Evolutionary conservation across 2,329 filamentous ascomycete species (phyloP).

Genomic region (Zalaria obscura): DNA sequence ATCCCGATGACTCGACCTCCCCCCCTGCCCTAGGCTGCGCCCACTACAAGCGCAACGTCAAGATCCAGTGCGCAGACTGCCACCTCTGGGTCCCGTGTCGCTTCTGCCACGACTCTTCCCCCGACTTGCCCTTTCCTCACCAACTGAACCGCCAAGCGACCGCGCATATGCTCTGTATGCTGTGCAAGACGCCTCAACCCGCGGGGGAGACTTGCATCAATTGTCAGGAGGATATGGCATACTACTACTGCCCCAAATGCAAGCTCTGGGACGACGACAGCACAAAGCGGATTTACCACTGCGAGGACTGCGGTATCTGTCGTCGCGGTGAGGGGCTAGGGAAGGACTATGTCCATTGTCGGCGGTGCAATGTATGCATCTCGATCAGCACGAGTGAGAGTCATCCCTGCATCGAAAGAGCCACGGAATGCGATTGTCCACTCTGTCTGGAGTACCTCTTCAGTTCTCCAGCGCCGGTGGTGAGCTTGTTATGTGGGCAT

Average conservation of each 20-base stretch:
- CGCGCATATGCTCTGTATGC: slow-evolving; percentile 94
- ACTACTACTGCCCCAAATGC: slow-evolving; percentile 88
- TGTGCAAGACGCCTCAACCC: slow-evolving; percentile 72
- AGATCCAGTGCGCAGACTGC: slow-evolving; percentile 84
- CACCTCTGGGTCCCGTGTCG: slow-evolving; percentile 88
- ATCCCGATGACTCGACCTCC: slow-evolving; percentile 25
- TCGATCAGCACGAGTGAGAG: slow-evolving; percentile 71
- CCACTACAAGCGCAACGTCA: slow-evolving; percentile 93
- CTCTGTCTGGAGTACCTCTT: slow-evolving; percentile 97
- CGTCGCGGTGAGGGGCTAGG: slow-evolving; percentile 79
- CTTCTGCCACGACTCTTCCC: slow-evolving; percentile 87
- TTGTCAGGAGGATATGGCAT: slow-evolving; percentile 65
- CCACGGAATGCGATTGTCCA: slow-evolving; percentile 89
- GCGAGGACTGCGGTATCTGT: slow-evolving; percentile 90
- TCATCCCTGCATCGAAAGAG: slow-evolving; percentile 88
- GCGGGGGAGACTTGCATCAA: slow-evolving; percentile 64
- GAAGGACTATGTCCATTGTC: slow-evolving; percentile 97
- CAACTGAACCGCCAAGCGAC: slow-evolving; percentile 68
- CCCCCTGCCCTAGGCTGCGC: slow-evolving; percentile 56
- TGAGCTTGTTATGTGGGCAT: slow-evolving; percentile 91
- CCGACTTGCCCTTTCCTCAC: slow-evolving; percentile 30
- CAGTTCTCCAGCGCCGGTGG: slow-evolving; percentile 72
- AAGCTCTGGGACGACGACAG: slow-evolving; percentile 95
- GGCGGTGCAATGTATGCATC: slow-evolving; percentile 91
- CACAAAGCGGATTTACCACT: slow-evolving; percentile 89